phyloP scores from a whole-genome alignment of 2,329 filamentous ascomycete genomes.

The Cordyceps pruinosa region DNA sequence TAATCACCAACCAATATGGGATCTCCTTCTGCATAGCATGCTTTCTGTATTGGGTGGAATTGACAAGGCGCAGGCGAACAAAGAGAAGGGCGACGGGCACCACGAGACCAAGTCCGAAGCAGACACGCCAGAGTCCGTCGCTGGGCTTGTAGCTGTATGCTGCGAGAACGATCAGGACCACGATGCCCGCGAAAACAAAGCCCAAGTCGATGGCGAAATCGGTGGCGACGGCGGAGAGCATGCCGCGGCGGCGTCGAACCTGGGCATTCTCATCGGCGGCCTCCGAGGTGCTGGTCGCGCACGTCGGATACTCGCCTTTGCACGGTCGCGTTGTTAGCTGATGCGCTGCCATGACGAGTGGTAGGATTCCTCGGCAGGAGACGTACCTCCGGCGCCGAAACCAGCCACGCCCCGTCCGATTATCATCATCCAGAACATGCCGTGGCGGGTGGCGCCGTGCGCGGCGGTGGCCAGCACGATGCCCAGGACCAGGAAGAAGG shows the following conservation, averaged over 20 bases:
- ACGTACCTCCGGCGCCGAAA: slow-evolving; percentile 34
- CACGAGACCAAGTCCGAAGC: slow-evolving; percentile 19
- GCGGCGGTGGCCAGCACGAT: slow-evolving; percentile 38
- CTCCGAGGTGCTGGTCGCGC: slow-evolving; percentile 22
- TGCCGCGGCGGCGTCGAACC: slow-evolving; percentile 22
- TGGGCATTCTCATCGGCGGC: slow-evolving; percentile 22
- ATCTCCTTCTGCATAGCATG: slow-evolving; percentile 22
- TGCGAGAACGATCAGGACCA: slow-evolving; percentile 38
- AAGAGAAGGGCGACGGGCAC: slow-evolving; percentile 45
- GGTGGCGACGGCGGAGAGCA: slow-evolving; percentile 33
- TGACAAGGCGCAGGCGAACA: slow-evolving; percentile 45
- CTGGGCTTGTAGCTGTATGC: slow-evolving; percentile 27
- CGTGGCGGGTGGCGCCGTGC: slow-evolving; percentile 32
- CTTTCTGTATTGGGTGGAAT: slow-evolving; percentile 35
- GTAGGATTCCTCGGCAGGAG: no score
- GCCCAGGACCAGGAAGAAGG: slow-evolving; percentile 38
- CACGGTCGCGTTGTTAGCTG: not conserved
- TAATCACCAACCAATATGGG: slow-evolving; percentile 21
- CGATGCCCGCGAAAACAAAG: slow-evolving; percentile 33
- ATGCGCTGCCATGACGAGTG: no score
- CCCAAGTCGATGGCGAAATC: slow-evolving; percentile 31
- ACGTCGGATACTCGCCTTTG: slow-evolving; percentile 25
- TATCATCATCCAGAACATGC: slow-evolving; percentile 46
- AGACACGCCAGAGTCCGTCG: slow-evolving; percentile 38
- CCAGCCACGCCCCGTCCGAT: slow-evolving; percentile 40